A percentile compares a stretch with the other conserved stretches of the same genome.
These are phyloP conservation scores for Teunomyces barrocoloradensis DNA, from an alignment of 805 yeast species.

Conservation along the genomic window DNA sequence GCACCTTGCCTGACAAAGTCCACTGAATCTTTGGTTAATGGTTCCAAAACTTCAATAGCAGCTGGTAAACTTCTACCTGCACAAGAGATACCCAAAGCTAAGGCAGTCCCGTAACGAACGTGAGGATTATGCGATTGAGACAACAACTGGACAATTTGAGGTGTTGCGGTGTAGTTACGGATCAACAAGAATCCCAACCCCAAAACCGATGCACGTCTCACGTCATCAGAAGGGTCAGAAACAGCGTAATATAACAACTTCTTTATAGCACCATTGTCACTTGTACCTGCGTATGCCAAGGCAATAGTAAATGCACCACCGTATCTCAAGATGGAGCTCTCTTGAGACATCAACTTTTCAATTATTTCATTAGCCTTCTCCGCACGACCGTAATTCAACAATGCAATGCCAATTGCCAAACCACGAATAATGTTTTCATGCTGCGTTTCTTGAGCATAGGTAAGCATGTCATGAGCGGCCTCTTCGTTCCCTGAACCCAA, in stretches of 20 bases:
- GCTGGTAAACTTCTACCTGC: constrained; percentile 89
- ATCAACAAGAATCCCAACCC: constrained; percentile 87
- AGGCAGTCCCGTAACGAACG: constrained; percentile 96
- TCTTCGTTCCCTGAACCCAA: constrained; percentile 79
- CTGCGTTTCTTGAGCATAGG: constrained; percentile 91
- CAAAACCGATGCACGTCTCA: constrained; percentile 93
- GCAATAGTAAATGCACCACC: constrained; percentile 96
- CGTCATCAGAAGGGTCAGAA: constrained; percentile 93
- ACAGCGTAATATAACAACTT: constrained; percentile 89
- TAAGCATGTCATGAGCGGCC: constrained; percentile 74
- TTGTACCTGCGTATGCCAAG: constrained; percentile 95
- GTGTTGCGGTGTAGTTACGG: constrained; percentile 89
- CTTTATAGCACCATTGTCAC: constrained; percentile 83
- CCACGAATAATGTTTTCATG: constrained; percentile 95
- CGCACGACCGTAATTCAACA: constrained; percentile 83
- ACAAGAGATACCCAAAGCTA: constrained; percentile 96
- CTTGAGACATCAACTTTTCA: constrained; percentile 64
- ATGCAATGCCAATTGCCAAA: constrained; percentile 84
- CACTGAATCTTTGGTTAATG: constrained; percentile 87
- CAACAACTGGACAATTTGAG: constrained; percentile 88
- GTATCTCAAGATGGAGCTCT: constrained; percentile 82
- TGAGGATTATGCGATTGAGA: constrained; percentile 96
- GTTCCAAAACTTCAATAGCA: constrained; percentile 90
- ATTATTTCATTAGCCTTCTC: constrained; percentile 72
- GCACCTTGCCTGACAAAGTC: constrained; percentile 99